Evolutionary conservation across 768 basidiomycete species (phyloP), one percentile per base, ranked within the genome.

Genomic region (Chalciporus pseudorubinellus): DNA sequence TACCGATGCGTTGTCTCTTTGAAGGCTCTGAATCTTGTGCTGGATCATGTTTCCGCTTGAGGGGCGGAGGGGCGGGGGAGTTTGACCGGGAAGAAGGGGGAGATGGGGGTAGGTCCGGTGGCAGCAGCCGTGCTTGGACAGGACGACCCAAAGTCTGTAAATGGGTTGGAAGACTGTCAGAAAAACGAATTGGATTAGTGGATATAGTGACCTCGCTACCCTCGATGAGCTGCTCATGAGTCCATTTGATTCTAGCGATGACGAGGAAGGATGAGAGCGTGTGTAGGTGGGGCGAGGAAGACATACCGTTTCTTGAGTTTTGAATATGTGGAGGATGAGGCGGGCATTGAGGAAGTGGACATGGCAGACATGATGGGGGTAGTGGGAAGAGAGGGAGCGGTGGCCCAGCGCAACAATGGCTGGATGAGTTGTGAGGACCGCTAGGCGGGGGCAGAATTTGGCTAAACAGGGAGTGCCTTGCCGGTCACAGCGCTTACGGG

Each of bases 41-140:
- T 24, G 56, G 48, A 39, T 65, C 64, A 51, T 63, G 64, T 58
- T 74, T 76, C 51, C 77, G 74, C 61, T 79, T 77, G 59, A 48
- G 55, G 4, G 65, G 59, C 24, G 51, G 58, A 13, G 65, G 68
- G 18, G 66, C 62, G 39, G 73, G 75, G 56, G 77, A 77, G 64
- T 72, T 61, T 58, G 65, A 62, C 58, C 74, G 71, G 59, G 77
- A 75, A 26, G 69, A 64, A 22, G 76, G 74, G 50, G 79, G 73
- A 62, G 77, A 74, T 53, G 73, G 71, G 39, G 75, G 74, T 44
- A 77, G 74, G 41, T 71, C 71, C 7, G 72, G 71, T 42, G 75
- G 74, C 46, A 77, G 74, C 41, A 71, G 71, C n/a, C n/a, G n/a
- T n/a, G 67, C 51, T 31, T 67, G 61, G 52, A 73, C 67, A 31